phyloP scores from a whole-genome alignment of 2,329 filamentous ascomycete genomes.

The Cordyceps militaris region DNA sequence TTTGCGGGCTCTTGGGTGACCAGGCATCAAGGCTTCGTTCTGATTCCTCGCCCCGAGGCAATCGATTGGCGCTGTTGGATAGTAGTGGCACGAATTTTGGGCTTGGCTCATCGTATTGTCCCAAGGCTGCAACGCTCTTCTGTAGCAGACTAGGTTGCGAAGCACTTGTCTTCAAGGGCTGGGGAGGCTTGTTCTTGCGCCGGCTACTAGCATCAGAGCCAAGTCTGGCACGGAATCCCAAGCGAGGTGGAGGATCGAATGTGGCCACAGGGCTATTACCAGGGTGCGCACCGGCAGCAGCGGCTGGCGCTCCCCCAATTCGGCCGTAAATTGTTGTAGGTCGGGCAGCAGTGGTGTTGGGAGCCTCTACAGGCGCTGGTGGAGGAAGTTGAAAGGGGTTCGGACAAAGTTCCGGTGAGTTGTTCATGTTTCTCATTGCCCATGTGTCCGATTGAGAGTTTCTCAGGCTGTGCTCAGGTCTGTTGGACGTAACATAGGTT shows the following conservation, averaged over 20 bases:
- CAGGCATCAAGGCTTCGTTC: conserved; percentile 11
- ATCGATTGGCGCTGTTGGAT: neutral
- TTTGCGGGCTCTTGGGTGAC: conserved; percentile 22
- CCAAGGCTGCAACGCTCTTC: neutral
- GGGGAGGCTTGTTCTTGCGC: conserved; percentile 2
- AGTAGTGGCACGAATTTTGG: neutral
- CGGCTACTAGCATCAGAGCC: conserved; percentile 10
- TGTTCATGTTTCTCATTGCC: neutral
- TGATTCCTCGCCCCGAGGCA: conserved; percentile 4
- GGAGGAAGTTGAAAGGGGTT: neutral
- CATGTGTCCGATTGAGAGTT: neutral
- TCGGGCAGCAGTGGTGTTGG: neutral
- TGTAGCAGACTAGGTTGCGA: neutral
- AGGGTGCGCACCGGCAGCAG: conserved; percentile 3
- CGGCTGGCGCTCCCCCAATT: neutral
- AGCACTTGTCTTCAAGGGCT: neutral
- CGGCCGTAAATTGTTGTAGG: conserved; percentile 7
- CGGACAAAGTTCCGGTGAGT: neutral
- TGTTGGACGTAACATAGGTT: neutral
- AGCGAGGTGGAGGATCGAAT: neutral
- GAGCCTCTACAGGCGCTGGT: neutral
- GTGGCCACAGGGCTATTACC: neutral
- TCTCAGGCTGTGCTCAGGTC: neutral
- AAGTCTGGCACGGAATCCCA: conserved; percentile 11
- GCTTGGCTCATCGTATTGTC: neutral